Percentiles rank a stretch among this genome's conserved stretches.
Conservation (phyloP, 306 rosid genomes). For the Lupinus albus region DNA sequence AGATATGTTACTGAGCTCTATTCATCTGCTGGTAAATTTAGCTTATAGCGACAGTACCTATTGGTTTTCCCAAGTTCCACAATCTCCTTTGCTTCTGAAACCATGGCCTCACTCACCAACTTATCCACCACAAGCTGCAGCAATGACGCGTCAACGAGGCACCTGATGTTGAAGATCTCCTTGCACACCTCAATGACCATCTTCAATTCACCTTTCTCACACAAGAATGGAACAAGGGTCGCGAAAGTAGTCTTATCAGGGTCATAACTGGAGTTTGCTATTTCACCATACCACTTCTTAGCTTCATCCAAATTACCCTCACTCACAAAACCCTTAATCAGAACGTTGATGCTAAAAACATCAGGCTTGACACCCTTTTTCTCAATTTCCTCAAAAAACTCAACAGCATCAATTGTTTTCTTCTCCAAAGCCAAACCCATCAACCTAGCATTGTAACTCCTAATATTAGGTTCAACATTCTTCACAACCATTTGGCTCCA, state of each 20-base stretch:
- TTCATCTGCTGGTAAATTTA: conserved; percentile 46
- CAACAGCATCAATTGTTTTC: conserved; percentile 55
- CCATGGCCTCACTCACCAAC: conserved; percentile 52
- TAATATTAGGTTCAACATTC: conserved; percentile 50
- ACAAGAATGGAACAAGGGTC: conserved; percentile 60
- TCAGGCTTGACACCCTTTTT: conserved; percentile 56
- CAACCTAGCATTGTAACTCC: conserved; percentile 64
- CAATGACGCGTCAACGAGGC: conserved; percentile 47
- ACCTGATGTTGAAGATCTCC: conserved; percentile 49
- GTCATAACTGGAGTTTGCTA: conserved; percentile 45
- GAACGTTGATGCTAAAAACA: conserved; percentile 58
- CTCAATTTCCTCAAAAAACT: conserved; percentile 56
- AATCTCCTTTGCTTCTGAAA: conserved; percentile 62
- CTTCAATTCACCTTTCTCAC: conserved; percentile 68
- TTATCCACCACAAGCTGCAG: conserved; percentile 70
- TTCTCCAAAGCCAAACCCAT: conserved; percentile 64
- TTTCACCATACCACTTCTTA: conserved; percentile 59
- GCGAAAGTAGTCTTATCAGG: conserved; percentile 55
- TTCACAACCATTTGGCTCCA: conserved; percentile 61
- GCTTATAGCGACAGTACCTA: conserved; percentile 50
- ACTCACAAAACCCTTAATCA: conserved; percentile 63
- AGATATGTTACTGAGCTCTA: conserved; percentile 24
- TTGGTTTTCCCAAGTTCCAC: conserved; percentile 57
- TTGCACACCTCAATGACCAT: conserved; percentile 50
- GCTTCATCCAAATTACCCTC: conserved; percentile 64